phyloP scores from a whole-genome alignment of 495 filamentous ascomycete genomes.

The Lasiosphaeriaceae sp. region DNA sequence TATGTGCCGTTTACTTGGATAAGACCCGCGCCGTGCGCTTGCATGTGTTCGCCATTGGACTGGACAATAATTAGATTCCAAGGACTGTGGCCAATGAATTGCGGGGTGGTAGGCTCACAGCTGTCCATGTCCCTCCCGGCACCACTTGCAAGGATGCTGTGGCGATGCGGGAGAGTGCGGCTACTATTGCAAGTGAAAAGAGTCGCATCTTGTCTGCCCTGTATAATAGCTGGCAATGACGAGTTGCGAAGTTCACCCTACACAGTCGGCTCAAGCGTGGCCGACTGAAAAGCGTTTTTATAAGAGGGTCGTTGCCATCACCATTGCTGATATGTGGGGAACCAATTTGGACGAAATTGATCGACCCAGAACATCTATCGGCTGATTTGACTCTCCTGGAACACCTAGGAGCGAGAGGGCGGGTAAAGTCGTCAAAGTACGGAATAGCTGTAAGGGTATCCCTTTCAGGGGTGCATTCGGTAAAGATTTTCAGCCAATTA shows the following conservation, averaged over 20 bases:
- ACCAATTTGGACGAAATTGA: background rate
- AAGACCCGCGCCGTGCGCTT: conserved; percentile 57
- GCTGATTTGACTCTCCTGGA: background rate
- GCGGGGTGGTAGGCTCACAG: conserved; percentile 19
- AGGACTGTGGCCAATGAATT: background rate
- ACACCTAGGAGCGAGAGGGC: too few species aligned
- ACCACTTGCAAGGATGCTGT: conserved; percentile 39
- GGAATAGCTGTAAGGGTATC: too few species aligned
- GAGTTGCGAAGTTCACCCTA: background rate
- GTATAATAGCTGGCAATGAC: background rate
- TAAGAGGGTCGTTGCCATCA: background rate
- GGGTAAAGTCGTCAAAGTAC: too few species aligned
- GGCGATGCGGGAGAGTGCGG: conserved; percentile 21
- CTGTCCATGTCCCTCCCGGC: conserved; percentile 49
- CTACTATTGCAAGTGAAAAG: conserved; percentile 11
- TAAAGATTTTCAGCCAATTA: too few species aligned
- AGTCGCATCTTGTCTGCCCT: conserved; percentile 12
- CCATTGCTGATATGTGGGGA: background rate
- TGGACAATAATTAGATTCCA: conserved; percentile 6
- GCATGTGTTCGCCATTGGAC: conserved; percentile 54
- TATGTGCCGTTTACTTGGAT: conserved; percentile 52
- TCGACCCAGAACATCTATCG: background rate
- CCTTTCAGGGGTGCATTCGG: too few species aligned
- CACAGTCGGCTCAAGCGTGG: background rate
- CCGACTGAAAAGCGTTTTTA: background rate